Evolutionary conservation across 2,329 filamentous ascomycete genomes (phyloP), one percentile per base, ranked within the genome.

Genomic region (Chrysosporium queenslandicum): DNA sequence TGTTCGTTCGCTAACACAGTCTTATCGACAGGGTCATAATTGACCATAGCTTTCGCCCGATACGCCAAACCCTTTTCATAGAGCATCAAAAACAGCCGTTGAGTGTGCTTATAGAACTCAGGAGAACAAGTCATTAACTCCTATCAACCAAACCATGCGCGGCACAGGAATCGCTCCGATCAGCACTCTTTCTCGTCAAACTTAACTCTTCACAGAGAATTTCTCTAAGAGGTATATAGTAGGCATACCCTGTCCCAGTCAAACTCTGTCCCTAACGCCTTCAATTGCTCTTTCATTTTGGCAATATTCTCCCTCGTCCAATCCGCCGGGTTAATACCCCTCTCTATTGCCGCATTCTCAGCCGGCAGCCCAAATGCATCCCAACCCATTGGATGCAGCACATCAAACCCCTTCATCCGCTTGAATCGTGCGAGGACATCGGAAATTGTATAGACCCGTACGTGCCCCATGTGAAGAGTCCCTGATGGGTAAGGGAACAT

Each of bases 401-500:
- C 87, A 52, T 85, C 71, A 59, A 81, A 76, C 14, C 88, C 88
- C 59, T 83, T 81, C 71, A 94, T 81, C 23, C 77, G 78, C 61
- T 83, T 80, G 64, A 83, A 94, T 50, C 89, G 79, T 12, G 87
- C 82, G 49, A 94, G 71, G 8, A 90, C 85, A 71, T 95, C 89
- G 55, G 88, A 87, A 58, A 95, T 92, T 34, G 88, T 87, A 72
- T 94, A 95, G 46, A 94, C 87, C 43, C 89, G 82, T 36, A 94
- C 73, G 66, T 95, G 89, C 12, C 89, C 89, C 55, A 94, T 81
- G 66, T 95, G 89, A 25, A 95, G 77, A 27, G 82, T 83, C 27
- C 89, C 89, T 0, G 89, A 94, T 0, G 89, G 89, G 66, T 95
- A 95, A 0, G 89, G 89, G 64, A 94, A 94, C 89, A 95, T 95